A percentile compares a stretch with the other conserved stretches of the same genome.
Conservation (phyloP, 2,329 filamentous ascomycete genomes). For the Aspergillus puulaauensis region DNA sequence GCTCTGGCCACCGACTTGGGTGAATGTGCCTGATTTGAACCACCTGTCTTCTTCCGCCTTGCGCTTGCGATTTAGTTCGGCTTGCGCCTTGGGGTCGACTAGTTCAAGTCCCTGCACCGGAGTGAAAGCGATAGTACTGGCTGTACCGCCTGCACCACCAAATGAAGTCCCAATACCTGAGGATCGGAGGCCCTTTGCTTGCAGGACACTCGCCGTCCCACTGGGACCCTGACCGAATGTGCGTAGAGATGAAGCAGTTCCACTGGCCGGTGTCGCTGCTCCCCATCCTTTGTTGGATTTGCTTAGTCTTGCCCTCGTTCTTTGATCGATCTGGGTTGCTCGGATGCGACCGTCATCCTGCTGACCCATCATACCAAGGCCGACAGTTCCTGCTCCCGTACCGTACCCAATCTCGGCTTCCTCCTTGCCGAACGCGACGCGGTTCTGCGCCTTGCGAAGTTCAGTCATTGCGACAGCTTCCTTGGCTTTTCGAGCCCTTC, state of each 20-base stretch:
- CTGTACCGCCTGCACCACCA: conserved; percentile 67
- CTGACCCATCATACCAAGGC: conserved; percentile 93
- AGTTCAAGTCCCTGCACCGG: conserved; percentile 93
- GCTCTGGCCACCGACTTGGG: conserved; percentile 64
- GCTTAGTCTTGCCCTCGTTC: conserved; percentile 87
- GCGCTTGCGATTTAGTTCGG: conserved; percentile 83
- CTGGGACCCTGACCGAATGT: conserved; percentile 68
- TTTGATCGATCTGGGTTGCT: conserved; percentile 83
- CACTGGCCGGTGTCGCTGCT: conserved; percentile 56
- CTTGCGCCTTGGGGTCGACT: conserved; percentile 87
- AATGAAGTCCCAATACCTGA: conserved; percentile 76
- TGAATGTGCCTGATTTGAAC: conserved; percentile 98
- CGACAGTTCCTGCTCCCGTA: conserved; percentile 77
- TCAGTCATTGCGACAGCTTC: conserved; percentile 97
- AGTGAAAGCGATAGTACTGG: conserved; percentile 87
- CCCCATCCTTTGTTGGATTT: conserved; percentile 98
- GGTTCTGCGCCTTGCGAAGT: conserved; percentile 90
- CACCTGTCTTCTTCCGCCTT: conserved; percentile 94
- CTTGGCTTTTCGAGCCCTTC: conserved; percentile 89
- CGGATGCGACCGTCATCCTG: conserved; percentile 86
- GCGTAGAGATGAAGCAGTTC: conserved; percentile 75
- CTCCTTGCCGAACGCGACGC: conserved; percentile 93
- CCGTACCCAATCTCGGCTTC: conserved; percentile 93
- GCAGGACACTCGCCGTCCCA: conserved; percentile 66
- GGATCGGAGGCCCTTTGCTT: conserved; percentile 74